Evolutionary conservation across 768 basidiomycete genomes (phyloP), one percentile per base, ranked within the genome.

Genomic region (Sistotremastrum niveocremeum): DNA sequence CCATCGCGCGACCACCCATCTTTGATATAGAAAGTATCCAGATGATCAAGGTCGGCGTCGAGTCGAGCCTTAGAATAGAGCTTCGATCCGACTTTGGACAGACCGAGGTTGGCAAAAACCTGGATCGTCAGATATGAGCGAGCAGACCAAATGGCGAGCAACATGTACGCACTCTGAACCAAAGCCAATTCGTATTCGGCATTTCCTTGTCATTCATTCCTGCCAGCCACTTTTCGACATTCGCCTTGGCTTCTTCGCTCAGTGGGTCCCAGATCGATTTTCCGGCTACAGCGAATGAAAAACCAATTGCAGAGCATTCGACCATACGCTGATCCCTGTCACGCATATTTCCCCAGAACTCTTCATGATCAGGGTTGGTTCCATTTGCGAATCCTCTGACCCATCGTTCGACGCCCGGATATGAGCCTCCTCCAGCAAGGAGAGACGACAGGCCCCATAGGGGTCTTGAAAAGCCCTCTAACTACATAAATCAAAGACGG

Each of bases 101-200:
- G 62, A 7, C 81, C 83, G 5, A 84, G 71, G 56, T 85, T 87
- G 11, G 83, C 77, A 54, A 84, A 84, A 0, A 82, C 77, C 77
- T 81, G 43, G 40, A 32, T 28, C 20, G 20, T 20, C n/a, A 47
- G 8, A 34, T 42, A 8, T 4, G 35, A 50, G 4, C 36, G 30
- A 46, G 43, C 33, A 44, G 30, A 30, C 46, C 40, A 35, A 44
- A 37, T 29, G 30, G 40, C 20, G 30, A 46, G 34, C 39, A 41
- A 42, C 11, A 10, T 7, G 34, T 10, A 62, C 73, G 39, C 47
- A 77, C 81, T 47, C 82, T 69, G 62, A 85, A 85, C 83, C 83
- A 85, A 5, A 87, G 67, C 81, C 83, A 84, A 54, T 85, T 85
- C 5, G 82, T 84, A 56, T 84, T 81, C 29, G 82, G 81, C 81